Evolutionary conservation across 352 stramenopile species (phyloP), one percentile per base, ranked within the genome.

Genomic region (Phytophthora megakarya): DNA sequence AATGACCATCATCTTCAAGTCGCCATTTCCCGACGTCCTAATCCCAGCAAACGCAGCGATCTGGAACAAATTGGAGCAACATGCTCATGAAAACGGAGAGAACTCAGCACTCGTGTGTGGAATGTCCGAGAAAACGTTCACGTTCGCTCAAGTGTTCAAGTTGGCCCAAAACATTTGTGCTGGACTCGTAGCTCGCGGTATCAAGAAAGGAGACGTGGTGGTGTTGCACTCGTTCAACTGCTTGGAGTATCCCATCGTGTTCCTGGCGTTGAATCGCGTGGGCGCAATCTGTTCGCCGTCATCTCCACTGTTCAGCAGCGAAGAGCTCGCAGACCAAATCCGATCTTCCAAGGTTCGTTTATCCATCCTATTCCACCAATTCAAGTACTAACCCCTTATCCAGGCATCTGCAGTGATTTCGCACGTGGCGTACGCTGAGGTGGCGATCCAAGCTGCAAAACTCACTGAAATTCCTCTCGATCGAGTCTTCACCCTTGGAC

Each of bases 141-240:
- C 64, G 15, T 86, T 72, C 65, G 52, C 43, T 2, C 28, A 80
- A 48, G 49, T 77, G 3, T 44, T 70, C 58, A 23, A 64, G 22
- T 37, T 68, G 23, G 59, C 68, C 15, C 33, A 59, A 45, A 33
- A 43, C 21, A 67, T 86, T 13, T 67, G 64, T 38, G 65, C 72
- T 1, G 70, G 65, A 19, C 69, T 88, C 16, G 13, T 60, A 8
- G 55, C 53, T 0, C 61, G 70, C 23, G 75, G 74, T 33, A 67
- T 88, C 43, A 67, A 67, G 18, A 73, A 71, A 22, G 76, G 79
- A 18, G 75, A 86, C 65, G 79, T 86, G 68, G 65, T 87, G 3
- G 3, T 85, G 16, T 53, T 84, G 25, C 73, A 86, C 47, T 76
- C 72, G 37, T 63, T 80, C 55, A 88, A 86, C 66, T 83, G 68